A percentile compares a stretch with the other conserved stretches of the same genome.
Evolutionary conservation across 2,329 filamentous ascomycete genomes (phyloP).

Genomic region (Penicillium capsulatum): DNA sequence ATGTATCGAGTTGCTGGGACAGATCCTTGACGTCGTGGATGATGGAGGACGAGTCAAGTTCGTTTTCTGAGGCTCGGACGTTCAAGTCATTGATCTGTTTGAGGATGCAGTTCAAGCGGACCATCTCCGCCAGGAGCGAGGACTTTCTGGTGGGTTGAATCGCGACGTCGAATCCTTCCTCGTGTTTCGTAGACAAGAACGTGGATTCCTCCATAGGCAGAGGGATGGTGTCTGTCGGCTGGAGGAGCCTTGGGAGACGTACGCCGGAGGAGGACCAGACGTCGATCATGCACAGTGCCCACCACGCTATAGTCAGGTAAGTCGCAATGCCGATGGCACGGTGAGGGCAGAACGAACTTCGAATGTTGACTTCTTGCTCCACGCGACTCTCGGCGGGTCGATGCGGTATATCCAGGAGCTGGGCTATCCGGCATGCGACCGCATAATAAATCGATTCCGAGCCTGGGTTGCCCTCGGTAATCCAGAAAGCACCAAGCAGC

Average conservation of each 20-base stretch:
- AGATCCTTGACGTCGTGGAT: conserved; percentile 26
- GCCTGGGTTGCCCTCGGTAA: conserved; percentile 31
- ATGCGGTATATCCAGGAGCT: conserved; percentile 37
- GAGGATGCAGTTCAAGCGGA: conserved; percentile 39
- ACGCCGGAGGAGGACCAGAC: conserved; percentile 40
- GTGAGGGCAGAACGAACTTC: conserved; percentile 4
- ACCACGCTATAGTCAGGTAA: conserved; percentile 30
- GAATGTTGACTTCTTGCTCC: conserved; percentile 36
- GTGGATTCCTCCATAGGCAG: conserved; percentile 38
- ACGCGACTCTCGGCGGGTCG: conserved; percentile 24
- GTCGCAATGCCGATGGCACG: not conserved
- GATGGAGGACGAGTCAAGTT: conserved; percentile 16
- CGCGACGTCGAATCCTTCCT: not conserved
- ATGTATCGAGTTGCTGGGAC: conserved; percentile 33
- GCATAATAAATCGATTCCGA: conserved; percentile 40
- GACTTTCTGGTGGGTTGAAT: conserved; percentile 14
- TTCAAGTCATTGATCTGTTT: conserved; percentile 42
- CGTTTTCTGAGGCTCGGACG: conserved; percentile 27
- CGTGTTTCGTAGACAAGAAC: conserved; percentile 22
- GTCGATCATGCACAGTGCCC: conserved; percentile 43
- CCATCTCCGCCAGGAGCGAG: conserved; percentile 38
- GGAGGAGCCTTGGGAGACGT: conserved; percentile 32
- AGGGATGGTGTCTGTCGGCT: conserved; percentile 23
- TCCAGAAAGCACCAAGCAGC: conserved; percentile 37
- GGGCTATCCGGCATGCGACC: conserved; percentile 36